A percentile compares a stretch with the other conserved stretches of the same genome.
Evolutionary conservation across 371 early-diverging fungal genomes (phyloP).

Genomic region (Apophysomyces ossiformis): DNA sequence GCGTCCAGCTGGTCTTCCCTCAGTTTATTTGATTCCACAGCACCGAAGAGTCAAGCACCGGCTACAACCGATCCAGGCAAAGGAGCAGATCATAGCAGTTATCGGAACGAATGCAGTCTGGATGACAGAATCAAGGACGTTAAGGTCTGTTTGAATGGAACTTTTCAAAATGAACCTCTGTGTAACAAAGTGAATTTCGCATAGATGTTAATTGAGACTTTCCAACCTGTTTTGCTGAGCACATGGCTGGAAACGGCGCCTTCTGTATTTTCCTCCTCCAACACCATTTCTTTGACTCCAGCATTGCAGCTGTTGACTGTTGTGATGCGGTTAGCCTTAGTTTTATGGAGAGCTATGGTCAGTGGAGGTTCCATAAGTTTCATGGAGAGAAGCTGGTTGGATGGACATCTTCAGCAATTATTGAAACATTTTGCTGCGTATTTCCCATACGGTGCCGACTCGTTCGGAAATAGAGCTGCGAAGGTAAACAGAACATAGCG

Average conservation of each 20-base stretch:
- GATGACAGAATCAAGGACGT: constrained; percentile 30
- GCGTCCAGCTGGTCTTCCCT: constrained; percentile 35
- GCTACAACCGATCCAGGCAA: constrained; percentile 14
- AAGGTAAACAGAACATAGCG: constrained; percentile 38
- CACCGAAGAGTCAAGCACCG: constrained; percentile 2
- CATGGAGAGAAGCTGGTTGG: constrained; percentile 42
- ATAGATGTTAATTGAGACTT: constrained; percentile 52
- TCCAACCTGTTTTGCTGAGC: constrained; percentile 69
- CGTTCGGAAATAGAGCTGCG: constrained; percentile 47
- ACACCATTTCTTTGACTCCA: constrained; percentile 43
- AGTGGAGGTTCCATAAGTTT: constrained; percentile 28
- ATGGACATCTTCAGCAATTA: constrained; percentile 54
- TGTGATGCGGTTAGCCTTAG: constrained; percentile 60
- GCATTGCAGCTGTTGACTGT: constrained; percentile 53
- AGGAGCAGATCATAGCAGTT: constrained; percentile 11
- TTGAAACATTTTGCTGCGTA: constrained; percentile 68
- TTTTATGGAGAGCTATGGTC: constrained; percentile 69
- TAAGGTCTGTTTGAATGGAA: constrained; percentile 18
- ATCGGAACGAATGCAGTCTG: constrained; percentile 23
- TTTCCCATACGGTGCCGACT: constrained; percentile 75
- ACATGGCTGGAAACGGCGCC: constrained; percentile 79
- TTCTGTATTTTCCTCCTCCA: constrained; percentile 56
- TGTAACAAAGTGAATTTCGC: neutral
- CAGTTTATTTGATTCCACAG: constrained; percentile 44
- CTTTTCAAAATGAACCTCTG: neutral